phyloP scores from a whole-genome alignment of 73 alveolate species.

The Paramecium octaurelia region DNA sequence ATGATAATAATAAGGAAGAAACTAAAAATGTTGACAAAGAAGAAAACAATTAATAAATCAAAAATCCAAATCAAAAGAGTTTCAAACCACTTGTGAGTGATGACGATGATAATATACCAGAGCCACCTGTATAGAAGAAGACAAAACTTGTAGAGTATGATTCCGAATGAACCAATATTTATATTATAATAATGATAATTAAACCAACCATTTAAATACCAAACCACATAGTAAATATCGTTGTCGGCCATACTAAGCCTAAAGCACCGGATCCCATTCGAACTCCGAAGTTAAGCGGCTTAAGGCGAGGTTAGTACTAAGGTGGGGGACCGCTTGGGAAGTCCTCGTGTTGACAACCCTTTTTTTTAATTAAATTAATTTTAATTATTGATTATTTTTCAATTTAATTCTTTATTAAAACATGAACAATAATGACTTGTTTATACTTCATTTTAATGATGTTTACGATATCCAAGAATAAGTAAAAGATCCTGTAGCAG shows the following conservation, averaged over 20 bases:
- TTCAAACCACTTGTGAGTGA: neutral
- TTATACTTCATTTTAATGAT: slow-evolving; percentile 4
- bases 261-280: slow-evolving; percentile 99
- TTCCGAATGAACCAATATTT: neutral
- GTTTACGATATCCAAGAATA: neutral
- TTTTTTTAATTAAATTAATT: slow-evolving; percentile 50
- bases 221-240: slow-evolving; percentile 8
- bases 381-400: neutral
- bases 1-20: neutral
- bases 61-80: neutral
- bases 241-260: slow-evolving; percentile 99
- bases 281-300: slow-evolving; percentile 99
- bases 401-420: neutral
- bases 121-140: neutral
- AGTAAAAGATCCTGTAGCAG: slow-evolving; percentile 69
- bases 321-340: slow-evolving; percentile 78
- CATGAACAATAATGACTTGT: neutral
- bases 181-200: neutral
- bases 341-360: slow-evolving; percentile 85
- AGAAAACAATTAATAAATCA: neutral
- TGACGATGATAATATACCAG: neutral
- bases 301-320: slow-evolving; percentile 99
- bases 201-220: neutral
- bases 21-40: neutral
- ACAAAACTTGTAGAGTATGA: neutral